Evolutionary conservation across 2,329 filamentous ascomycete species (phyloP), one percentile per base, ranked within the genome.

Genomic region (Cytospora piceicola): DNA sequence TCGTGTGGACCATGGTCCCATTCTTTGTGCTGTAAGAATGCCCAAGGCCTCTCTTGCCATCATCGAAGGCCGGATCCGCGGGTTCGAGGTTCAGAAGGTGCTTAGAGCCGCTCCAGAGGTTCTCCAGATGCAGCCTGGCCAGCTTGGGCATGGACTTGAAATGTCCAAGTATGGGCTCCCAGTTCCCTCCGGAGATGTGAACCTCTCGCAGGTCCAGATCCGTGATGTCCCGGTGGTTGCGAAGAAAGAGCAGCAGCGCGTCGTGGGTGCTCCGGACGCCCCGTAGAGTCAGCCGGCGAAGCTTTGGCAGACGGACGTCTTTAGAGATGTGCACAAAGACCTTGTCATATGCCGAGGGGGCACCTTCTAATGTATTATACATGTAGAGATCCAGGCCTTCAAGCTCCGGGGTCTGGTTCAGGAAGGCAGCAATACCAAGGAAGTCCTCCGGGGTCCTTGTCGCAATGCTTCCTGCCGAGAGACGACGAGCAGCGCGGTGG

Each of bases 351-450:
- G n/a, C 53, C 36, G 36, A 52, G 9, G 61, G 42, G 2, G 29
- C 3, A 1, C 61, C 61, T 7, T 49, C 39, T 36, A 63, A 8
- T 32, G 61, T 63, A 2, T 57, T 63, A 22, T 63, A 63, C 22
- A 63, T 9, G 42, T 22, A 52, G 36, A 63, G 61, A 12, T 63
- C 61, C 17, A 63, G 30, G 12, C 22, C 12, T 22, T 57, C 53
- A 20, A 63, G 61, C 8, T 63, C 54, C 17, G 61, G 61, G 42
- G 53, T 57, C 30, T 30, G 61, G 29, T 29, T 55, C n/a, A 63
- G 53, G 30, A 57, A 63, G 2, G 9, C 9, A n/a, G 39, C 61
- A 5, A 63, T 46, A 0, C 61, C 61, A 1, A 53, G 61, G 24
- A 63, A 51, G 54, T 57, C 36, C 5, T 51, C 42, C 1, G 36